phyloP scores from a whole-genome alignment of 1,139 yeast species.

The Scheffersomyces segobiensis region DNA sequence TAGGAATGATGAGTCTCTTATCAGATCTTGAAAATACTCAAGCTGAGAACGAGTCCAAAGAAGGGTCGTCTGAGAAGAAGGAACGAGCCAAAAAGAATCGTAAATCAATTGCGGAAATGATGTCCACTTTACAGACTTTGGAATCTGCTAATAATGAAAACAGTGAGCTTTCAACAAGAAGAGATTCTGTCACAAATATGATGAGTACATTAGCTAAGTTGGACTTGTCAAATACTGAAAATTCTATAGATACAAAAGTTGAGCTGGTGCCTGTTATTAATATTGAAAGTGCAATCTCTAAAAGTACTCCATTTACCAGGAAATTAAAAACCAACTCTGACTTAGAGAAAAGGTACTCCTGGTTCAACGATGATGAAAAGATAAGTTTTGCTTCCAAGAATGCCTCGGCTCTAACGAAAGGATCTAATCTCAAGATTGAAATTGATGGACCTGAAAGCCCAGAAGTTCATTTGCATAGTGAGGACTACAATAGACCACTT shows the following conservation, averaged over 20 bases:
- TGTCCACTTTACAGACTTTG: constrained; percentile 14
- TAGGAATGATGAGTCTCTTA: constrained; percentile 21
- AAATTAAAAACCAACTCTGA: neutral
- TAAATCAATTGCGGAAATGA: constrained; percentile 27
- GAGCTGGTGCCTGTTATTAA: neutral
- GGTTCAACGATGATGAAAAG: constrained; percentile 38
- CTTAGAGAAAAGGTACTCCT: constrained; percentile 29
- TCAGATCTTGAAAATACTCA: constrained; percentile 11
- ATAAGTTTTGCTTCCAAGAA: constrained; percentile 13
- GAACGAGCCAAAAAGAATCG: constrained; percentile 17
- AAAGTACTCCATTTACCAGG: neutral
- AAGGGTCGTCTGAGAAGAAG: constrained; percentile 7
- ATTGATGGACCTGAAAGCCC: neutral
- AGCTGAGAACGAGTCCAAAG: neutral
- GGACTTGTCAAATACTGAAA: constrained; percentile 9
- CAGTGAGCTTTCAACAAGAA: constrained; percentile 4
- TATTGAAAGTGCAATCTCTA: neutral
- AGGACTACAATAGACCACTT: constrained; percentile 16
- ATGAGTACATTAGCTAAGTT: constrained; percentile 16
- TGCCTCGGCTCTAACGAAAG: neutral
- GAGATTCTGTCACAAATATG: constrained; percentile 15
- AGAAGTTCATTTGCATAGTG: constrained; percentile 2
- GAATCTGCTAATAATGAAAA: constrained; percentile 8
- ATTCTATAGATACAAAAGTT: neutral
- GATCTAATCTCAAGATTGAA: neutral